phyloP scores from a whole-genome alignment of 2,329 filamentous ascomycete genomes.

The Trichoderma endophyticum region DNA sequence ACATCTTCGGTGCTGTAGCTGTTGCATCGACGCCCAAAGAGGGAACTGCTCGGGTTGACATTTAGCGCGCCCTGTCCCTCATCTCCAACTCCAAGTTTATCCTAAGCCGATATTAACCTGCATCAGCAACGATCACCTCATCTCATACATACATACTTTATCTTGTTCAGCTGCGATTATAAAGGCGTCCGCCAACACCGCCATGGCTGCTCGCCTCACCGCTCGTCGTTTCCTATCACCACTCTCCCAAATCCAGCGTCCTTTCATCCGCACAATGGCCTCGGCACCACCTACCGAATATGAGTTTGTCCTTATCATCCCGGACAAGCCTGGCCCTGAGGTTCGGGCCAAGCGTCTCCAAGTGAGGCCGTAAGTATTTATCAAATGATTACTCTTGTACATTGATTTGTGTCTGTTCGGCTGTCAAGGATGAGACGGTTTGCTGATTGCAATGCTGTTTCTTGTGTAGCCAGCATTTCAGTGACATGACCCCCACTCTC shows the following conservation, averaged over 20 bases:
- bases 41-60: not conserved
- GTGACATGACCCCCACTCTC: constrained; percentile 48
- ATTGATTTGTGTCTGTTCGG: not conserved
- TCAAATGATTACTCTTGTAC: not conserved
- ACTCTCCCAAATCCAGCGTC: constrained; percentile 7
- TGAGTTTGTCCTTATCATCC: constrained; percentile 68
- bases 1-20: not conserved
- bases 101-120: not conserved
- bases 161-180: not conserved
- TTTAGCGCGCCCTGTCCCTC: constrained; percentile 2
- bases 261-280: constrained; percentile 30
- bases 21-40: not conserved
- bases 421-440: not conserved
- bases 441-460: not conserved
- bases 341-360: constrained; percentile 59
- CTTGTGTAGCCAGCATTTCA: constrained; percentile 47
- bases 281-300: constrained; percentile 37
- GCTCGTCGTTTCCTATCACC: constrained; percentile 16
- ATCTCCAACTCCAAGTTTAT: not conserved
- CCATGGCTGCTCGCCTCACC: constrained; percentile 20
- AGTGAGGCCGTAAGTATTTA: constrained; percentile 51
- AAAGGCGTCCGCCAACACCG: not conserved
- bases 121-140: not conserved
- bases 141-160: not conserved
- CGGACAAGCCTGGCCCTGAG: constrained; percentile 62